A percentile compares a stretch with the other conserved stretches of the same genome.
These are phyloP conservation scores for Barnettozyma populi DNA, from an alignment of 805 yeast genomes.

Conservation along the genomic window DNA sequence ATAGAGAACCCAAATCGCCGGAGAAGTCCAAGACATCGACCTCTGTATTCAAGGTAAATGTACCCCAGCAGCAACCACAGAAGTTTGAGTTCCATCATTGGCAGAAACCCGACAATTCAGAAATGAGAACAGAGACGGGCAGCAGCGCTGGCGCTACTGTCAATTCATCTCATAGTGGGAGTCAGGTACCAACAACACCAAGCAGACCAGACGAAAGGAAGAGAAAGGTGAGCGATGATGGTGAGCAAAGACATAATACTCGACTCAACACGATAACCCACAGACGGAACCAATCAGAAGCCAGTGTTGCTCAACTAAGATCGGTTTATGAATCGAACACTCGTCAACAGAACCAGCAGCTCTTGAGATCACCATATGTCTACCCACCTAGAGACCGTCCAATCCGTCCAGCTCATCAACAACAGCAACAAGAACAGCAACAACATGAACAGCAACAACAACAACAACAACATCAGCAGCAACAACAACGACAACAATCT, in stretches of 20 bases:
- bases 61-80: constrained; percentile 21
- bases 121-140: neutral
- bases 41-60: constrained; percentile 24
- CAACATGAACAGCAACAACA: neutral
- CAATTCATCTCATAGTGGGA: neutral
- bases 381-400: constrained; percentile 8
- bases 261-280: constrained; percentile 9
- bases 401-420: constrained; percentile 1
- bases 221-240: constrained; percentile 5
- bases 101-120: constrained; percentile 22
- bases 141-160: constrained; percentile 8
- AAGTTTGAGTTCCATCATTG: constrained; percentile 27
- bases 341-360: constrained; percentile 2
- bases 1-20: neutral
- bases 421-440: constrained; percentile 1
- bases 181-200: constrained; percentile 1
- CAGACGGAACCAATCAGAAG: constrained; percentile 27
- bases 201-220: constrained; percentile 6
- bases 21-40: constrained; percentile 11
- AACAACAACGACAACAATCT: constrained; percentile 7
- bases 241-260: neutral
- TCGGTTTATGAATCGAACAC: constrained; percentile 17
- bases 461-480: constrained; percentile 5
- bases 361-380: constrained; percentile 14
- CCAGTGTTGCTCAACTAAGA: constrained; percentile 23